Evolutionary conservation across 164 flowering plant genomes (phyloP).

Genomic region (Nelumbo lutea): DNA sequence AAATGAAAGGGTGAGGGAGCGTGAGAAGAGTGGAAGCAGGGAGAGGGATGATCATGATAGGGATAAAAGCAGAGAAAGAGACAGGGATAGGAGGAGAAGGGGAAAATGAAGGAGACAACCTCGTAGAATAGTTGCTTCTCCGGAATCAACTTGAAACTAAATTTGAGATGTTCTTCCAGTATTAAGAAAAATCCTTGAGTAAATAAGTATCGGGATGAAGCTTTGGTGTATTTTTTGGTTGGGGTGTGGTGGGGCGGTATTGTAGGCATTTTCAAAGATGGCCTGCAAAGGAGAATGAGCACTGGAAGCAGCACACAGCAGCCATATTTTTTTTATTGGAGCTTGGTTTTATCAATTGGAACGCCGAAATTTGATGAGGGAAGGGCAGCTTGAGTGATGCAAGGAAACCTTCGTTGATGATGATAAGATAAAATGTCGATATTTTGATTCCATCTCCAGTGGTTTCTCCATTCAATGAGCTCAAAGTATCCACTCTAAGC

Average conservation of each 20-base stretch:
- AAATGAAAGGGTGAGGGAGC: conserved; percentile 39
- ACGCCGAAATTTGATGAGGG: too few species aligned
- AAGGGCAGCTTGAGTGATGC: too few species aligned
- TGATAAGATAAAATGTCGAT: too few species aligned
- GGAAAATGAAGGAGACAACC: conserved; percentile 26
- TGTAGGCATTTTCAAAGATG: neutral
- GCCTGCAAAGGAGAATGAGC: neutral
- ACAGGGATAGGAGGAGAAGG: conserved; percentile 51
- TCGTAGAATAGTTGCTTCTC: neutral
- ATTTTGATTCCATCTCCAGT: too few species aligned
- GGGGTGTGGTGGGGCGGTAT: neutral
- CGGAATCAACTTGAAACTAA: neutral
- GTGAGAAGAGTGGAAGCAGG: conserved; percentile 52
- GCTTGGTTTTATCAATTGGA: neutral
- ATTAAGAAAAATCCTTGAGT: too few species aligned
- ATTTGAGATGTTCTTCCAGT: neutral
- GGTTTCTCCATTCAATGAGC: too few species aligned
- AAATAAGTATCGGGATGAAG: too few species aligned
- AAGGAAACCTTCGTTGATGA: too few species aligned
- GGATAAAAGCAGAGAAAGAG: conserved; percentile 31
- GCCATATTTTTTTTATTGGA: neutral
- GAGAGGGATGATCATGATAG: conserved; percentile 46
- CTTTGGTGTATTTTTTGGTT: too few species aligned
- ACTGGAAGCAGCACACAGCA: neutral
- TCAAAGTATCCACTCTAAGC: too few species aligned